Evolutionary conservation across 2,329 filamentous ascomycete genomes (phyloP).

Genomic region (Verruconis gallopava): DNA sequence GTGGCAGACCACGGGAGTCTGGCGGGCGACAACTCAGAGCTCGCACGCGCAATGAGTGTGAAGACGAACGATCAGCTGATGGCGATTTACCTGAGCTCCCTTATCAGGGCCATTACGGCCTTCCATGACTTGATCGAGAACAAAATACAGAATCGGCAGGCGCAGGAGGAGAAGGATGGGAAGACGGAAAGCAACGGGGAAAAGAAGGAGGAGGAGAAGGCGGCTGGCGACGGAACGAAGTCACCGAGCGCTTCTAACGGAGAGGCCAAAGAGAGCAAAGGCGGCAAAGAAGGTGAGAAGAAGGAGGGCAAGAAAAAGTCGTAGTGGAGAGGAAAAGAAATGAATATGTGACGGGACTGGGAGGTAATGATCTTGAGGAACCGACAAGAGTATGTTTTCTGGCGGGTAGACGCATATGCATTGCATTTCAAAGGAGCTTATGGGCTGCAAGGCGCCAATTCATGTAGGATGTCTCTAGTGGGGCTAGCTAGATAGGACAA

Average conservation of each 20-base stretch:
- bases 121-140: constrained; percentile 99
- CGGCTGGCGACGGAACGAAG: constrained; percentile 46
- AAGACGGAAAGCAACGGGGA: constrained; percentile 47
- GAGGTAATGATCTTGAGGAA: background rate
- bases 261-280: constrained; percentile 32
- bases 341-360: background rate
- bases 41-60: constrained; percentile 93
- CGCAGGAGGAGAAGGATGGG: constrained; percentile 85
- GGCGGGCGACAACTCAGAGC: constrained; percentile 58
- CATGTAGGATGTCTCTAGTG: no score
- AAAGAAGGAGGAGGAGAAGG: constrained; percentile 38
- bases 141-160: constrained; percentile 98
- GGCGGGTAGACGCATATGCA: background rate
- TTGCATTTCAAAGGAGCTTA: no score
- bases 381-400: background rate
- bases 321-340: constrained; percentile 4
- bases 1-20: constrained; percentile 15
- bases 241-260: constrained; percentile 32
- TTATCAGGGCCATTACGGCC: constrained; percentile 94
- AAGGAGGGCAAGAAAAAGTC: constrained; percentile 20
- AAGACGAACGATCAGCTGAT: constrained; percentile 99
- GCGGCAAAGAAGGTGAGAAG: constrained; percentile 43
- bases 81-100: constrained; percentile 91
- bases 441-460: no score
- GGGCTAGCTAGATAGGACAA: no score